phyloP scores from a whole-genome alignment of 306 rosid species.

The Argentina anserina region DNA sequence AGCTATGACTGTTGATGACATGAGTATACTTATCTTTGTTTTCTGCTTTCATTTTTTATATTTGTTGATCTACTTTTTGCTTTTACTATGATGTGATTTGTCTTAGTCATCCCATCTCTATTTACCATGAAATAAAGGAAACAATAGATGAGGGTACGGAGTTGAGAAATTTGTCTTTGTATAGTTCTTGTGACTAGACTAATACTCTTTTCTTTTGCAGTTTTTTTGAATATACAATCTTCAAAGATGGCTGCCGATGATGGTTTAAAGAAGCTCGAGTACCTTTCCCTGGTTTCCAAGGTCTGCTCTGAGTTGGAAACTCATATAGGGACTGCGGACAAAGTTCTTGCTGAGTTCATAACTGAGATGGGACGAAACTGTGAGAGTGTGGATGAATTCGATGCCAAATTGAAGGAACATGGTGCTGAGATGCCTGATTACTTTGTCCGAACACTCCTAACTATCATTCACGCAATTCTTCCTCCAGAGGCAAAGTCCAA shows the following conservation, averaged over 20 bases:
- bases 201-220: not conserved
- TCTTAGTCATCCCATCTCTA: too few relatives aligned
- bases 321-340: conserved; percentile 71
- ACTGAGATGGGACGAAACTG: conserved; percentile 64
- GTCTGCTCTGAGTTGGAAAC: conserved; percentile 76
- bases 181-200: not conserved
- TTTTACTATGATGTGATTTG: not conserved
- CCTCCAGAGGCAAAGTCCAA: conserved; percentile 52
- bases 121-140: not conserved
- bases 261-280: conserved; percentile 70
- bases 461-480: conserved; percentile 72
- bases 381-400: conserved; percentile 59
- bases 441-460: conserved; percentile 65
- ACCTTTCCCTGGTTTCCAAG: conserved; percentile 73
- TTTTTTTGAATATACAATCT: not conserved
- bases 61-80: not conserved
- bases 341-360: conserved; percentile 73
- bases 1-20: not conserved
- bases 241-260: conserved; percentile 46
- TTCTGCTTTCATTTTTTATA: not conserved
- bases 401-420: conserved; percentile 57
- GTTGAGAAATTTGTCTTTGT: not conserved
- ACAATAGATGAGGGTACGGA: not conserved
- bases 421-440: conserved; percentile 84
- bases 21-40: not conserved